phyloP scores from a whole-genome alignment of 805 yeast species.

The Wilhelminamyces savonicus region DNA sequence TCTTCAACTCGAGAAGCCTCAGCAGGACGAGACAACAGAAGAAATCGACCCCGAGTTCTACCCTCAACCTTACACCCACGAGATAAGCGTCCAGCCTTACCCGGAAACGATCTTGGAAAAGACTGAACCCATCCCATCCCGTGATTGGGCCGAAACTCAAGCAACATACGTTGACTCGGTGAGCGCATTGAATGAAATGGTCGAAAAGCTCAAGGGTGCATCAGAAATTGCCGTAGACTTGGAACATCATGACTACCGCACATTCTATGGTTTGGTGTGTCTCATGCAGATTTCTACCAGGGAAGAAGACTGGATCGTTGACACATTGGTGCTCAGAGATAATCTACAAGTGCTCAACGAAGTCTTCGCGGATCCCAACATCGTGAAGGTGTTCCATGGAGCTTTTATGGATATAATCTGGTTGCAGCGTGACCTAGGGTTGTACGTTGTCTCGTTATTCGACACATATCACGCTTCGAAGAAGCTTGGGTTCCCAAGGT shows the following conservation, averaged over 20 bases:
- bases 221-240: slow-evolving; percentile 84
- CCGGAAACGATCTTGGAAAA: slow-evolving; percentile 46
- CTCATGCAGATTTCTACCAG: slow-evolving; percentile 87
- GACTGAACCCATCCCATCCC: slow-evolving; percentile 42
- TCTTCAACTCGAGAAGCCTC: slow-evolving; percentile 23
- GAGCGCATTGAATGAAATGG: slow-evolving; percentile 47
- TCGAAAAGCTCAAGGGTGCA: slow-evolving; percentile 42
- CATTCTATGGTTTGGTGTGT: slow-evolving; percentile 87
- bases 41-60: slow-evolving; percentile 50
- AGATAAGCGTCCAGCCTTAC: slow-evolving; percentile 65
- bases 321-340: slow-evolving; percentile 73
- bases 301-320: slow-evolving; percentile 80
- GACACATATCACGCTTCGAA: slow-evolving; percentile 91
- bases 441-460: slow-evolving; percentile 81
- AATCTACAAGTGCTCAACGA: slow-evolving; percentile 61
- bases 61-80: slow-evolving; percentile 74
- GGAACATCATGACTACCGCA: slow-evolving; percentile 90
- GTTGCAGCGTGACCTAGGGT: slow-evolving; percentile 92
- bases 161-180: slow-evolving; percentile 70
- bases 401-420: slow-evolving; percentile 95
- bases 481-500: slow-evolving; percentile 71
- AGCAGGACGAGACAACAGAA: slow-evolving; percentile 16
- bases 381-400: slow-evolving; percentile 90
- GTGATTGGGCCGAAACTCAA: slow-evolving; percentile 58
- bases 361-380: slow-evolving; percentile 73